phyloP scores from a whole-genome alignment of 352 stramenopile species.

The Thalassiosira hispida region DNA sequence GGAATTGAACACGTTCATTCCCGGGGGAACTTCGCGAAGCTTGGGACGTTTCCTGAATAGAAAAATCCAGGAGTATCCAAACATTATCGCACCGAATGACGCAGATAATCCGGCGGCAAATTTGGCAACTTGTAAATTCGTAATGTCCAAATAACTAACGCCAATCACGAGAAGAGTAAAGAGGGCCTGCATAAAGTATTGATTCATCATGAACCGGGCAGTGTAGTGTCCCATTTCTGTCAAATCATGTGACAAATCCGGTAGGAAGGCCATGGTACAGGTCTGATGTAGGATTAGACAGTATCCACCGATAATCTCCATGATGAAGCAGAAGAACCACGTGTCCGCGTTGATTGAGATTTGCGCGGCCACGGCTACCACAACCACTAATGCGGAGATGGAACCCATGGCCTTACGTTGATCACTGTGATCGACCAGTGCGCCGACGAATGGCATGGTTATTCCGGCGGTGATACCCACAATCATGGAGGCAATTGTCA shows the following conservation, averaged over 20 bases:
- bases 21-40: slow-evolving; percentile 40
- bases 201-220: slow-evolving; percentile 57
- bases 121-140: slow-evolving; percentile 38
- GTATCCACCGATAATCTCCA: slow-evolving; percentile 54
- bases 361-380: slow-evolving; percentile 18
- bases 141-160: slow-evolving; percentile 19
- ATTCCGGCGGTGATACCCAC: slow-evolving; percentile 35
- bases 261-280: slow-evolving; percentile 54
- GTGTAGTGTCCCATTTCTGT: slow-evolving; percentile 59
- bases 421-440: slow-evolving; percentile 62
- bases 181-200: slow-evolving; percentile 50
- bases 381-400: slow-evolving; percentile 37
- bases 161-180: slow-evolving; percentile 50
- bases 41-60: slow-evolving; percentile 56
- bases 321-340: slow-evolving; percentile 51
- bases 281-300: slow-evolving; percentile 60
- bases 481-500: slow-evolving; percentile 45
- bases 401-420: slow-evolving; percentile 49
- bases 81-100: slow-evolving; percentile 21
- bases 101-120: slow-evolving; percentile 29
- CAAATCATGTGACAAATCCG: slow-evolving; percentile 53
- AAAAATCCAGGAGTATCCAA: slow-evolving; percentile 57
- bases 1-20: slow-evolving; percentile 42
- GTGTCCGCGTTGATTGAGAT: slow-evolving; percentile 32
- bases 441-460: slow-evolving; percentile 54